phyloP scores from a whole-genome alignment of 2,329 filamentous ascomycete genomes.

The Cryphonectria japonica region DNA sequence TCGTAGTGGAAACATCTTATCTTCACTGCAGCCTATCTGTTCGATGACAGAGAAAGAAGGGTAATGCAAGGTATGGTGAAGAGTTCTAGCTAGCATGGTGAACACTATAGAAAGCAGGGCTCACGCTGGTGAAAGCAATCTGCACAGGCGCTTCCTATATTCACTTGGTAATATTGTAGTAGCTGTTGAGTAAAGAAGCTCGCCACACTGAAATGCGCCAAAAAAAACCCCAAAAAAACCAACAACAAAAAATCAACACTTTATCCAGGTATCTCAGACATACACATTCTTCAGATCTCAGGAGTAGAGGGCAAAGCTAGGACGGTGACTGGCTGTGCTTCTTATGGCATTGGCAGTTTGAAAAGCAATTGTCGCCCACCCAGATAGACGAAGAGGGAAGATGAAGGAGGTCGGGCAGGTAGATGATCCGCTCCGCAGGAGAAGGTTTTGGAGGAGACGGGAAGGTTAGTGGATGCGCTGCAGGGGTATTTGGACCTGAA shows the following conservation, averaged over 20 bases:
- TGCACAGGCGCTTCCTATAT: not conserved
- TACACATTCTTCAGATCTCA: not conserved
- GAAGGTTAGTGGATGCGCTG: not conserved
- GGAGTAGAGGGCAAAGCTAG: not conserved
- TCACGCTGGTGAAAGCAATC: no score
- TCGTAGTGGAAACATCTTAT: not conserved
- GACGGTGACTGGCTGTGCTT: not conserved
- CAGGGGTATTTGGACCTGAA: not conserved
- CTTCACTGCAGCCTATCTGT: not conserved
- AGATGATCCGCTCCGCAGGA: slow-evolving; percentile 14
- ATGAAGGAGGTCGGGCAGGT: slow-evolving; percentile 8
- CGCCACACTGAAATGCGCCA: not conserved
- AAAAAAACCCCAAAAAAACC: no score
- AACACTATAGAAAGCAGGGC: no score
- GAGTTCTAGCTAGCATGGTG: not conserved
- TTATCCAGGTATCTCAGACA: not conserved
- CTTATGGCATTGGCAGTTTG: not conserved
- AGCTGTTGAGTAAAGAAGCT: not conserved
- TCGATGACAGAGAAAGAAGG: no score
- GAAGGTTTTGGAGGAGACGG: not conserved
- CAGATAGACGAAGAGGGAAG: not conserved
- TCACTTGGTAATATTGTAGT: not conserved
- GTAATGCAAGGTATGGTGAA: not conserved
- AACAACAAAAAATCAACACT: not conserved
- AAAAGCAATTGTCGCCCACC: no score